Conservation (phyloP, 441 rosid species). For the Populus hybrid region DNA sequence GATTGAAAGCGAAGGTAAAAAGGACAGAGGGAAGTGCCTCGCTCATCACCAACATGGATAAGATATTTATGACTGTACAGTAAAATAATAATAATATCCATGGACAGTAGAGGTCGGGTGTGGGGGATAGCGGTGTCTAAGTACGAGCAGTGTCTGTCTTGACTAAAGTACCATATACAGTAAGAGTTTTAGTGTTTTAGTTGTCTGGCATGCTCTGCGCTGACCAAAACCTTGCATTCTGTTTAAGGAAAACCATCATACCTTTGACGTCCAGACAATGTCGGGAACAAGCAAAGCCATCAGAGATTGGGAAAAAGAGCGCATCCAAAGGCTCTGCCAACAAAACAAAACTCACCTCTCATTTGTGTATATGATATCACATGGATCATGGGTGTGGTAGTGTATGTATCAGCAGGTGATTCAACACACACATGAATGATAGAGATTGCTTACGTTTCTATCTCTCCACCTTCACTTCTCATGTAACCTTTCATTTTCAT, state of each 20-base stretch:
- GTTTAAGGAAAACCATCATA: constrained; percentile 71
- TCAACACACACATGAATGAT: not conserved
- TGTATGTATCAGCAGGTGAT: not conserved
- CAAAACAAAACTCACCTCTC: not conserved
- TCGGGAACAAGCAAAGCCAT: constrained; percentile 87
- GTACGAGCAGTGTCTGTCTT: constrained; percentile 20
- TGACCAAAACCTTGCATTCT: constrained; percentile 49
- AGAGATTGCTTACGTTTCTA: not conserved
- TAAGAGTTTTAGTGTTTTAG: constrained; percentile 37
- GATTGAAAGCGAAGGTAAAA: not conserved
- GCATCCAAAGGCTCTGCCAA: constrained; percentile 19
- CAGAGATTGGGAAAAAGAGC: constrained; percentile 53
- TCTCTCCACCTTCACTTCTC: not conserved
- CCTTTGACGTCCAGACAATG: constrained; percentile 66
- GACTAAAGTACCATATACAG: constrained; percentile 30
- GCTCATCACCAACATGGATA: not conserved
- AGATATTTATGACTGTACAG: not conserved
- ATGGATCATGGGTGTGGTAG: not conserved
- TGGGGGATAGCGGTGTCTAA: constrained; percentile 8
- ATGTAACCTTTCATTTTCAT: not conserved
- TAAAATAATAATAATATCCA: not conserved
- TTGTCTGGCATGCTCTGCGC: constrained; percentile 50
- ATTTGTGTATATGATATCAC: not conserved
- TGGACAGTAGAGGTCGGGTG: constrained; percentile 4
- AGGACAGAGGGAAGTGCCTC: not conserved